Percentiles rank a stretch among this genome's conserved stretches.
These are phyloP conservation scores for Hypoxylon lienhwacheense DNA, from an alignment of 495 filamentous ascomycete species.

Conservation along the genomic window DNA sequence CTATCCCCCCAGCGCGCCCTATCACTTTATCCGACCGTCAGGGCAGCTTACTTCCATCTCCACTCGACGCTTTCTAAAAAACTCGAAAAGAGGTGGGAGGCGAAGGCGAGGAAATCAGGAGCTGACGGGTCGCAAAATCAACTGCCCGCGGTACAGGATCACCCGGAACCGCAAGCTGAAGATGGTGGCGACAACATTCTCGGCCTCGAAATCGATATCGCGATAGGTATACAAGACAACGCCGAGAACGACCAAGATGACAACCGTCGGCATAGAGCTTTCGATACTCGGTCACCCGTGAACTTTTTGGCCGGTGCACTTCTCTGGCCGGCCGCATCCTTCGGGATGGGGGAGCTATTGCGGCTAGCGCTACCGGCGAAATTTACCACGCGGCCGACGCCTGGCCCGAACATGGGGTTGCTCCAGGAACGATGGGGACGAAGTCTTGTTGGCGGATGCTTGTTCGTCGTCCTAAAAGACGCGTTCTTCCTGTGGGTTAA, in stretches of 20 bases:
- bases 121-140: constrained; percentile 39
- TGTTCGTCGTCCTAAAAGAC: constrained; percentile 78
- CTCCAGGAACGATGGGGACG: constrained; percentile 77
- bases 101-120: constrained; percentile 4
- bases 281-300: constrained; percentile 15
- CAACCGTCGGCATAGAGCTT: constrained; percentile 24
- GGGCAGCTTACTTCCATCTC: constrained; percentile 65
- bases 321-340: constrained; percentile 47
- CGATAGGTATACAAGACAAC: constrained; percentile 25
- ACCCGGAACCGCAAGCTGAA: constrained; percentile 16
- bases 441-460: constrained; percentile 76
- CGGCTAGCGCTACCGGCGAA: constrained; percentile 61
- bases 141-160: constrained; percentile 43
- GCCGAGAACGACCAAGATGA: constrained; percentile 4
- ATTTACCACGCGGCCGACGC: constrained; percentile 57
- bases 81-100: constrained; percentile 62
- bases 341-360: constrained; percentile 67
- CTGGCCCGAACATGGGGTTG: constrained; percentile 56
- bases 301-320: constrained; percentile 48
- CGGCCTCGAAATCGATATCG: constrained; percentile 33
- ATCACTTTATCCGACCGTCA: constrained; percentile 66
- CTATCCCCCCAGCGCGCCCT: constrained; percentile 73
- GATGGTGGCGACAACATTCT: constrained; percentile 18
- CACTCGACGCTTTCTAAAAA: constrained; percentile 65
- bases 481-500: constrained; percentile 72